Conservation (phyloP, 768 basidiomycete species). For the Tephrocybe sp. region DNA sequence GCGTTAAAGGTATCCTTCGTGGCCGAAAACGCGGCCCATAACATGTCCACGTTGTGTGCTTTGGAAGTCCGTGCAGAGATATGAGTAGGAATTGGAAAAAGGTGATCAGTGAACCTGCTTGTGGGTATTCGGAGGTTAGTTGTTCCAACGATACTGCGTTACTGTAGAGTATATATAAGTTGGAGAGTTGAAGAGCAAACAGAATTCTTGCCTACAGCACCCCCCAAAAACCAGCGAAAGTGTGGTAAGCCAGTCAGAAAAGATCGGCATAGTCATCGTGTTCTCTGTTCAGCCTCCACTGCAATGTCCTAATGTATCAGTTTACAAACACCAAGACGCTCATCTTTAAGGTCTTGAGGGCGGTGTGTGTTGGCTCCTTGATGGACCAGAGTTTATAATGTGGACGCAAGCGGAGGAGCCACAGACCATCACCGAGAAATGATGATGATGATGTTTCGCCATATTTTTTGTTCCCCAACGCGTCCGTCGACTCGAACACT, state of each 20-base stretch:
- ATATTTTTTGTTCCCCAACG: too few relatives aligned
- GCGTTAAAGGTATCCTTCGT: slow-evolving; percentile 65
- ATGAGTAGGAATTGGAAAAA: slow-evolving; percentile 84
- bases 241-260: slow-evolving; percentile 58
- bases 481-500: too few relatives aligned
- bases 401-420: too few relatives aligned
- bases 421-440: too few relatives aligned
- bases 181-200: not conserved
- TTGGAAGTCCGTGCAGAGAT: slow-evolving; percentile 70
- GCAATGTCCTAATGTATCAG: too few relatives aligned
- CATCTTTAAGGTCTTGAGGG: too few relatives aligned
- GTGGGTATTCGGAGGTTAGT: slow-evolving; percentile 65
- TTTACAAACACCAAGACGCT: too few relatives aligned
- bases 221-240: slow-evolving; percentile 84
- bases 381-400: too few relatives aligned
- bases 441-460: too few relatives aligned
- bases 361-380: too few relatives aligned
- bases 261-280: slow-evolving; percentile 9
- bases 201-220: slow-evolving; percentile 65
- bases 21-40: slow-evolving; percentile 57
- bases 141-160: slow-evolving; percentile 81
- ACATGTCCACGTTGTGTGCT: slow-evolving; percentile 52
- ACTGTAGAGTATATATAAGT: slow-evolving; percentile 32
- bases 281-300: too few relatives aligned
- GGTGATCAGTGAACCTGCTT: slow-evolving; percentile 82